phyloP scores from a whole-genome alignment of 495 filamentous ascomycete genomes.

The Rusavskia elegans region DNA sequence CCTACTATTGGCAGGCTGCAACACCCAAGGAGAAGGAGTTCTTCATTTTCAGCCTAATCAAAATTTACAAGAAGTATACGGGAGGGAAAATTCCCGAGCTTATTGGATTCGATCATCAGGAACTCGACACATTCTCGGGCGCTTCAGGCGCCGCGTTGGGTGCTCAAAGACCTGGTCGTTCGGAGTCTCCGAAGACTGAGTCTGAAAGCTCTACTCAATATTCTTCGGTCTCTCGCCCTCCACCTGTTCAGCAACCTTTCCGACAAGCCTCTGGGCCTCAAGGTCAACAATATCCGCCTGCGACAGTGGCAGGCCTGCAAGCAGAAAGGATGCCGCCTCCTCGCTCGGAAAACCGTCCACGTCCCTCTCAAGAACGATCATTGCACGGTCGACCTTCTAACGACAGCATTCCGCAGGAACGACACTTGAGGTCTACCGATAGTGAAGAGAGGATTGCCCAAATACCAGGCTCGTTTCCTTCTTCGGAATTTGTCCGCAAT shows the following conservation, averaged over 20 bases:
- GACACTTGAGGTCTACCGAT: slow-evolving; percentile 3
- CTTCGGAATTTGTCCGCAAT: slow-evolving; percentile 12
- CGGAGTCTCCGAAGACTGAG: slow-evolving; percentile 11
- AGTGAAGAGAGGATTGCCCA: slow-evolving; percentile 12
- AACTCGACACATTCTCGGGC: slow-evolving; percentile 55
- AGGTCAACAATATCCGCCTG: background rate
- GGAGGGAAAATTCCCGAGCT: slow-evolving; percentile 67
- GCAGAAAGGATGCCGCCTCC: background rate
- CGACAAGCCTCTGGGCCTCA: background rate
- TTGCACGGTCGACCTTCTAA: slow-evolving; percentile 5
- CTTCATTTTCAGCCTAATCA: slow-evolving; percentile 86
- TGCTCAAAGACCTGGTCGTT: slow-evolving; percentile 2
- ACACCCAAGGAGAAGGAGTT: slow-evolving; percentile 93
- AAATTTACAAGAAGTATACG: slow-evolving; percentile 93
- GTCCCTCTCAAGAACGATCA: slow-evolving; percentile 25
- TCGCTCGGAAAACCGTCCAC: slow-evolving; percentile 6
- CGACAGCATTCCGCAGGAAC: slow-evolving; percentile 6
- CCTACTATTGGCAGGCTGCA: slow-evolving; percentile 91
- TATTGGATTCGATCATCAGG: slow-evolving; percentile 64
- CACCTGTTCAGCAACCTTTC: background rate
- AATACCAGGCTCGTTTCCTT: slow-evolving; percentile 13
- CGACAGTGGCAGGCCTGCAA: background rate
- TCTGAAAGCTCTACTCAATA: background rate
- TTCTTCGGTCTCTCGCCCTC: background rate
- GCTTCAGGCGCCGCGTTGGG: slow-evolving; percentile 17